Evolutionary conservation across 495 filamentous ascomycete genomes (phyloP).

Genomic region (Niebla homalea): DNA sequence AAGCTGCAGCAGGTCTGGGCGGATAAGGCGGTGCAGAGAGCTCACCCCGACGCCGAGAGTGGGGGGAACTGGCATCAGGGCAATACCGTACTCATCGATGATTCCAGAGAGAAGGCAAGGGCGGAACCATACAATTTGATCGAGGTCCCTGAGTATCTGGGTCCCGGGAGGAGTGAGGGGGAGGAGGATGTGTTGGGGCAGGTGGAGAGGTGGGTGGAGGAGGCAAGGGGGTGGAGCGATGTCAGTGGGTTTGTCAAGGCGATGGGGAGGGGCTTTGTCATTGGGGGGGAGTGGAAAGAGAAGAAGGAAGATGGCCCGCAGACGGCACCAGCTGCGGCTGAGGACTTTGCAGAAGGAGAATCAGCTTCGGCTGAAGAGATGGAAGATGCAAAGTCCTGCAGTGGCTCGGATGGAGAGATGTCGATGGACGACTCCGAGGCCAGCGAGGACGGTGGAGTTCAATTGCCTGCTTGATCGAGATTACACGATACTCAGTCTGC

Average conservation of each 20-base stretch:
- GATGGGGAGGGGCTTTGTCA: not conserved
- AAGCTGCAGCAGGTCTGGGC: constrained; percentile 59
- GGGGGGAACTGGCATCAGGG: constrained; percentile 50
- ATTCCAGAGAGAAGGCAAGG: constrained; percentile 61
- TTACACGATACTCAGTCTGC: not conserved
- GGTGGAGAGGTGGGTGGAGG: constrained; percentile 13
- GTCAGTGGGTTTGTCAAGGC: constrained; percentile 12
- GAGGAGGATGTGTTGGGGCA: constrained; percentile 10
- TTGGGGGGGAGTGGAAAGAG: constrained; percentile 5
- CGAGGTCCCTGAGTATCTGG: constrained; percentile 60
- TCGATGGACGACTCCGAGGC: not conserved
- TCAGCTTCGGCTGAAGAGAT: not conserved
- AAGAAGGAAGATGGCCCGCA: not conserved
- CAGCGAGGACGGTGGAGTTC: not conserved
- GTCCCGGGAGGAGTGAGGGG: constrained; percentile 6
- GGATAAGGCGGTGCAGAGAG: constrained; percentile 33
- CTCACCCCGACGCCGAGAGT: constrained; percentile 29
- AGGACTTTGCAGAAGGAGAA: not conserved
- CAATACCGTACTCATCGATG: constrained; percentile 88
- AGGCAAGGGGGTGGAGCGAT: constrained; percentile 9
- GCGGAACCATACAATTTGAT: constrained; percentile 77
- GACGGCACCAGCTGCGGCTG: not conserved
- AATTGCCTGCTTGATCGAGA: too few species aligned
- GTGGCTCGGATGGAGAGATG: not conserved
- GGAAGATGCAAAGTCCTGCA: not conserved